These are phyloP conservation scores for Trametes pubescens DNA, from an alignment of 1,284 basidiomycete genomes.

Conservation along the genomic window DNA sequence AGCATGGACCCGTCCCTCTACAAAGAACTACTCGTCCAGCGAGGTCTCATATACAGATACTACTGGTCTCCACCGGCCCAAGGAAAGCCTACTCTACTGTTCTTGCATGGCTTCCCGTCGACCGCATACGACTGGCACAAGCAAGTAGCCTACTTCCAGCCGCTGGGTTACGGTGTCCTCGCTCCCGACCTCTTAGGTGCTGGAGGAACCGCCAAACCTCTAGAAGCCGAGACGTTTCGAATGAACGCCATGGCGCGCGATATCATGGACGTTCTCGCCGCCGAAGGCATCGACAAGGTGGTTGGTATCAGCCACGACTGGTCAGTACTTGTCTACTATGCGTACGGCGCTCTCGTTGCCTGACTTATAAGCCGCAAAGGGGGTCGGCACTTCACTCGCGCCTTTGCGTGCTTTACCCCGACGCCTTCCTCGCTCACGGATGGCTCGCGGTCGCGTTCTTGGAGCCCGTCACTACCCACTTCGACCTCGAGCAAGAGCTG, in stretches of 20 bases:
- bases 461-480: conserved; percentile 38
- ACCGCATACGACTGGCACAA: conserved; percentile 53
- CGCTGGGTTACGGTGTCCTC: conserved; percentile 54
- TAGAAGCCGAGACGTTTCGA: conserved; percentile 45
- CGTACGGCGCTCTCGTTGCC: too few relatives aligned
- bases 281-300: conserved; percentile 46
- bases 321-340: conserved; percentile 47
- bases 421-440: conserved; percentile 52
- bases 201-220: conserved; percentile 57
- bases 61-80: conserved; percentile 40
- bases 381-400: conserved; percentile 47
- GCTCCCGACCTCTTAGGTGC: conserved; percentile 61
- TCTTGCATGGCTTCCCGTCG: conserved; percentile 58
- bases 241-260: conserved; percentile 48
- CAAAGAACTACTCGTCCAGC: conserved; percentile 39
- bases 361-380: conserved; percentile 40
- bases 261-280: conserved; percentile 54
- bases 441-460: conserved; percentile 53
- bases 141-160: conserved; percentile 52
- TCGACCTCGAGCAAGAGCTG: conserved; percentile 37
- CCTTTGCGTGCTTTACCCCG: conserved; percentile 47
- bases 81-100: conserved; percentile 49
- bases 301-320: conserved; percentile 59
- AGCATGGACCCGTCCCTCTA: neutral
- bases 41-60: conserved; percentile 51